Conservation (phyloP, 108 stramenopile species). For the Thalassiosira profunda region DNA sequence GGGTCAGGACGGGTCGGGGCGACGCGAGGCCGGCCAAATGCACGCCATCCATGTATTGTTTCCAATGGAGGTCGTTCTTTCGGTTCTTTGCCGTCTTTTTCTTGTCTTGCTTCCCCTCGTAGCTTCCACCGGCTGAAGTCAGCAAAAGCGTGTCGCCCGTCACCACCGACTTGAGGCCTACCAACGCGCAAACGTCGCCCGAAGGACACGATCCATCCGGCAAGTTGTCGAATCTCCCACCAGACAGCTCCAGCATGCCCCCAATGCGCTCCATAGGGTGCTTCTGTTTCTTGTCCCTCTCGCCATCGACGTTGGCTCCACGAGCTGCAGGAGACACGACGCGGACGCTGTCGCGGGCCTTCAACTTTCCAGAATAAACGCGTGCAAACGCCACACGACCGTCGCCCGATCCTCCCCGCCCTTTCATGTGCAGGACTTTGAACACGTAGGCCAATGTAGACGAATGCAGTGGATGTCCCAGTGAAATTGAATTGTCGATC, state of each 20-base stretch:
- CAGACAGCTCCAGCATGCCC: conserved; percentile 88
- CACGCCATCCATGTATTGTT: conserved; percentile 52
- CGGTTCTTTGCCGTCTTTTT: conserved; percentile 39
- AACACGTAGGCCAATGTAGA: conserved; percentile 85
- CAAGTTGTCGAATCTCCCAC: conserved; percentile 77
- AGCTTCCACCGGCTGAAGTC: conserved; percentile 27
- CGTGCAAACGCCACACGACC: conserved; percentile 92
- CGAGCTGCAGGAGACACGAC: conserved; percentile 68
- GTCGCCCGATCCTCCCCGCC: conserved; percentile 89
- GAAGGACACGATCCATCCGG: conserved; percentile 70
- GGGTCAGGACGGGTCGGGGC: conserved; percentile 91
- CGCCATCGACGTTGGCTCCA: conserved; percentile 37
- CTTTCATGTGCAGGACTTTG: conserved; percentile 93
- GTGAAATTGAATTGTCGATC: conserved; percentile 27
- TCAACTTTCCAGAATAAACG: conserved; percentile 82
- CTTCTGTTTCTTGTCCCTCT: conserved; percentile 32
- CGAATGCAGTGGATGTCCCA: conserved; percentile 83
- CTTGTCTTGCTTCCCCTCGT: conserved; percentile 23
- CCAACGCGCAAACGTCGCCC: conserved; percentile 91
- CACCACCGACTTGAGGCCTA: conserved; percentile 81
- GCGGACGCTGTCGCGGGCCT: conserved; percentile 65
- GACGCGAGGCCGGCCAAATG: conserved; percentile 79
- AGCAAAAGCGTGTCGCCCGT: conserved; percentile 89
- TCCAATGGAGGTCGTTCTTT: conserved; percentile 34
- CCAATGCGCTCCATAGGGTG: conserved; percentile 69